Evolutionary conservation across 1,284 basidiomycete genomes (phyloP), one percentile per base, ranked within the genome.

Genomic region (Coniferiporia sulphurascens): DNA sequence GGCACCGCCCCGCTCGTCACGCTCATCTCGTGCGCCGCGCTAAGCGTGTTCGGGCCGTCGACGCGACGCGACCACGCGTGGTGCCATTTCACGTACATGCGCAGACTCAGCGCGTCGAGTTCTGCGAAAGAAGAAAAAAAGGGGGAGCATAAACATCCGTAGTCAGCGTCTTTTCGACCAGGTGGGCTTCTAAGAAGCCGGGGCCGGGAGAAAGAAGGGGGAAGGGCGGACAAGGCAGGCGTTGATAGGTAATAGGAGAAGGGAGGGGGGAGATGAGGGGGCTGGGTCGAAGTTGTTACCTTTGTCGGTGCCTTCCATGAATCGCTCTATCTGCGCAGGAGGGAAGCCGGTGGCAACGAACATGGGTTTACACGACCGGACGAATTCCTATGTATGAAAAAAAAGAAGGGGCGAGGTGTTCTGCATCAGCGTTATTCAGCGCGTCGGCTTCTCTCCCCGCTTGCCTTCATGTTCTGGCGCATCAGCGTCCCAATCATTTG

Each of bases 11-110:
- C 55, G 13, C 27, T 35, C 17, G 53, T 21, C 7, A 34, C 51
- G 32, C 59, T 61, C 55, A 61, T 53, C 38, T 61, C 55, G 45
- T 43, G 52, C 44, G 59, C 59, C 10, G 51, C 41, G 5, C 32
- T 22, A 49, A 38, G 51, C 2, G 43, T 38, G 32, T 55, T 55
- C 34, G 56, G 52, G 22, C 52, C 35, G 12, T 41, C 56, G 21
- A 58, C 32, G 7, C 60, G 51, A 17, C 60, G 51, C 8, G 45
- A 57, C 56, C 60, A 64, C 17, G 60, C 49, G 38, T 62, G 54
- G 48, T 62, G 60, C 63, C 63, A 64, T 19, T 62, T 56, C 48
- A 62, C 55, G 54, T 64, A 62, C 56, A 62, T 62, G 41, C 46
- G 63, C 12, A 64, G 9, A 9, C 17, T 53, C 22, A 59, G 54